Conservation (phyloP, 2,329 filamentous ascomycete species). For the Fusarium caatingaense region DNA sequence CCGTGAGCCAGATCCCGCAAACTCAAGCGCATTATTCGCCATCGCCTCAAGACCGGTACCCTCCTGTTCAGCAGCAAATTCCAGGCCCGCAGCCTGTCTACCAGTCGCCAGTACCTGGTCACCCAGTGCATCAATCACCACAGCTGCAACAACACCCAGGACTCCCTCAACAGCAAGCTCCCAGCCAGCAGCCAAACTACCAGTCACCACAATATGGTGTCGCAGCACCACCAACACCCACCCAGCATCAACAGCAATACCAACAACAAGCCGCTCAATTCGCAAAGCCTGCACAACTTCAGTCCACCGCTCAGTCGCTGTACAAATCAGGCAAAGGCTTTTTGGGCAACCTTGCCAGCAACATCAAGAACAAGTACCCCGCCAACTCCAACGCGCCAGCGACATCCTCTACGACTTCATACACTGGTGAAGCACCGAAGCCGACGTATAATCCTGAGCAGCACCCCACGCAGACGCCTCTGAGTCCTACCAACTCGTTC, state of each 20-base stretch:
- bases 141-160: background rate
- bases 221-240: slow-evolving; percentile 6
- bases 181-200: background rate
- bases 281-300: background rate
- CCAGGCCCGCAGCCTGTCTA: background rate
- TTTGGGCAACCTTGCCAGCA: slow-evolving; percentile 24
- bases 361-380: slow-evolving; percentile 35
- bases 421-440: slow-evolving; percentile 4
- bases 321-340: slow-evolving; percentile 23
- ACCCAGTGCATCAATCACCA: background rate
- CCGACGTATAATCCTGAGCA: slow-evolving; percentile 8
- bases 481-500: slow-evolving; percentile 6
- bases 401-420: background rate
- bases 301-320: slow-evolving; percentile 24
- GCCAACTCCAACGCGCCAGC: background rate
- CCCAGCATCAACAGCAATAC: slow-evolving; percentile 15
- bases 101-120: background rate
- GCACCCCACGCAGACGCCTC: slow-evolving; percentile 5
- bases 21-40: background rate
- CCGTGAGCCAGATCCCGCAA: background rate
- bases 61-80: background rate
- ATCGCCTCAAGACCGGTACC: background rate
- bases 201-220: slow-evolving; percentile 16
- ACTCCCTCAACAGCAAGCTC: slow-evolving; percentile 10
- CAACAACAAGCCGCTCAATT: slow-evolving; percentile 29